These are phyloP conservation scores for Boletus sp. DNA, from an alignment of 768 basidiomycete genomes.

Conservation along the genomic window DNA sequence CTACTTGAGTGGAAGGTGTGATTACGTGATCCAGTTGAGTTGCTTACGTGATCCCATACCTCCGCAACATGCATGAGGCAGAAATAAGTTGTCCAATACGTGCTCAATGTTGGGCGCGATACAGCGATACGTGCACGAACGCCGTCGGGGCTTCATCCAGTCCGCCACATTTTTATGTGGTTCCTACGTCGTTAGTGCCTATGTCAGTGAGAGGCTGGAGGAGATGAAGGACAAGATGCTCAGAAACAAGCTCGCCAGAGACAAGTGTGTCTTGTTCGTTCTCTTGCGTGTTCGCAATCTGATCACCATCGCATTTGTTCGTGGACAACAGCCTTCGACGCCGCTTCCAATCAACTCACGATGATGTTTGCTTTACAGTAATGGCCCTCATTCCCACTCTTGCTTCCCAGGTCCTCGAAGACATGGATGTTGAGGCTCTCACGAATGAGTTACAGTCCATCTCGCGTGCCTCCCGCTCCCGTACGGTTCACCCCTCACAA, in stretches of 20 bases:
- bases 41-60: constrained; percentile 9
- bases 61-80: not conserved
- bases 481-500: constrained; percentile 9
- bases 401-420: constrained; percentile 58
- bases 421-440: constrained; percentile 75
- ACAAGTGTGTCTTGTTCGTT: constrained; percentile 39
- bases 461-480: constrained; percentile 36
- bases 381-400: constrained; percentile 70
- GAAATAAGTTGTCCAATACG: not conserved
- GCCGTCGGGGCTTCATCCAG: constrained; percentile 46
- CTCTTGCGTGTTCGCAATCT: not conserved
- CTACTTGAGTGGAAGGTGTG: too few relatives aligned
- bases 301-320: constrained; percentile 4
- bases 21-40: too few relatives aligned
- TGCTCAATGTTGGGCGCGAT: constrained; percentile 43
- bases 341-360: constrained; percentile 74
- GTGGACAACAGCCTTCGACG: constrained; percentile 52
- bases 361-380: constrained; percentile 74
- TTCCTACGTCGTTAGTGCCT: constrained; percentile 59
- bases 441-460: constrained; percentile 54
- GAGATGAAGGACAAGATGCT: constrained; percentile 65
- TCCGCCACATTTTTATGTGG: constrained; percentile 55
- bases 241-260: constrained; percentile 59
- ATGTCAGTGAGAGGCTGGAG: constrained; percentile 59
- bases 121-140: constrained; percentile 48